These are phyloP conservation scores for Albifimbria verrucaria DNA, from an alignment of 2,329 filamentous ascomycete genomes.

Conservation along the genomic window DNA sequence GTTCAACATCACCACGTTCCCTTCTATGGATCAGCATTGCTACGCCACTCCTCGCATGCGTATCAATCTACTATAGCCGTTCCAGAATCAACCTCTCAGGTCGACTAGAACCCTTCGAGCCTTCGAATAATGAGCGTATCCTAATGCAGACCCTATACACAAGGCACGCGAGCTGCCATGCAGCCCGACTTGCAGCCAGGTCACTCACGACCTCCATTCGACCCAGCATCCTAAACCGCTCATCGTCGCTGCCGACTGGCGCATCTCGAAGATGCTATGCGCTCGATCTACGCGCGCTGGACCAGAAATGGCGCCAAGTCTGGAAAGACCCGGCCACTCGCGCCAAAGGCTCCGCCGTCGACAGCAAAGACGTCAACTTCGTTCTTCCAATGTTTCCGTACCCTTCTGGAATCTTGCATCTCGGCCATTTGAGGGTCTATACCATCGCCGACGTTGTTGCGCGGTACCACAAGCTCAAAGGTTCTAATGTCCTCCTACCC, in stretches of 20 bases:
- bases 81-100: not conserved
- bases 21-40: too few species aligned
- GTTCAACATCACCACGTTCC: too few species aligned
- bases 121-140: not conserved
- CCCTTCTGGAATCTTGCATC: conserved; percentile 80
- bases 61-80: too few species aligned
- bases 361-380: conserved; percentile 49
- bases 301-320: conserved; percentile 48
- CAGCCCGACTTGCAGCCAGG: conserved; percentile 13
- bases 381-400: conserved; percentile 93
- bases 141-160: conserved; percentile 23
- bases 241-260: conserved; percentile 5
- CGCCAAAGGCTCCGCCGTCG: conserved; percentile 10
- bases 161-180: conserved; percentile 22
- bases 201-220: not conserved
- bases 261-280: conserved; percentile 32
- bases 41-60: too few species aligned
- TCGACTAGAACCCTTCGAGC: not conserved
- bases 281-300: conserved; percentile 44
- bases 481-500: conserved; percentile 74
- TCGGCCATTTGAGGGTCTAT: conserved; percentile 86
- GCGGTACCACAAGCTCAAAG: conserved; percentile 71
- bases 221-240: not conserved
- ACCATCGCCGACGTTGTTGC: conserved; percentile 85
- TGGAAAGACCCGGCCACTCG: conserved; percentile 30